Evolutionary conservation across 2,329 filamentous ascomycete species (phyloP).

Genomic region (Calonectria henricotiae): DNA sequence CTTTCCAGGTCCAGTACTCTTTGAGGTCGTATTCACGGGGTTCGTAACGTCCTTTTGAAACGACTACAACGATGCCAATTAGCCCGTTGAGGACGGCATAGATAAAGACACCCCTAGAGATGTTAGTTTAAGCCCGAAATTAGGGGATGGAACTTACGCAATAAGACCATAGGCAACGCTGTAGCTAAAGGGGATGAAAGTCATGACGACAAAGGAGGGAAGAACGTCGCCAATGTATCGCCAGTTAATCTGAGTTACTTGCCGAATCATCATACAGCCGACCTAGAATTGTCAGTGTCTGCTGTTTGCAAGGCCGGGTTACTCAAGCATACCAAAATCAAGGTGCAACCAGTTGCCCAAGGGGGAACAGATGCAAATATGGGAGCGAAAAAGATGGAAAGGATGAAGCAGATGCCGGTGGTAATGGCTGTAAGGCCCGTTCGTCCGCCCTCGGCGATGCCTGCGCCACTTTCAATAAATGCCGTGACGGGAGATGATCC

Average conservation of each 20-base stretch:
- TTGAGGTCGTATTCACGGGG: slow-evolving; percentile 70
- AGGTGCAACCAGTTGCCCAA: slow-evolving; percentile 83
- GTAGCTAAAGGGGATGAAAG: slow-evolving; percentile 85
- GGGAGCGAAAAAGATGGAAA: slow-evolving; percentile 82
- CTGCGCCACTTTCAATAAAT: slow-evolving; percentile 83
- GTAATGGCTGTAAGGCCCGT: slow-evolving; percentile 82
- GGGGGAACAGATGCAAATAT: slow-evolving; percentile 85
- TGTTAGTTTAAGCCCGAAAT: slow-evolving; percentile 33
- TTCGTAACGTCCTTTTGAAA: slow-evolving; percentile 63
- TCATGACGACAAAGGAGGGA: slow-evolving; percentile 83
- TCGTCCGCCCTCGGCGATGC: slow-evolving; percentile 82
- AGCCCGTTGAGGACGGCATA: slow-evolving; percentile 67
- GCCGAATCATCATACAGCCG: slow-evolving; percentile 84
- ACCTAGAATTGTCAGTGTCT: slow-evolving; percentile 63
- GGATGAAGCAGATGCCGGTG: slow-evolving; percentile 79
- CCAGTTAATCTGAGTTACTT: slow-evolving; percentile 84
- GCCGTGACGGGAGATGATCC: slow-evolving; percentile 81
- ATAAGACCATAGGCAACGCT: slow-evolving; percentile 85
- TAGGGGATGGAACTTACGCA: slow-evolving; percentile 66
- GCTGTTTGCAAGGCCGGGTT: too few relatives aligned
- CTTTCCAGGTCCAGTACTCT: slow-evolving; percentile 72
- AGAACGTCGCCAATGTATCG: slow-evolving; percentile 82
- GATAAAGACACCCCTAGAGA: slow-evolving; percentile 67
- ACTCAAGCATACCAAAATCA: slow-evolving; percentile 73
- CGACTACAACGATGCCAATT: slow-evolving; percentile 64